Conservation (phyloP, 208 protist genomes). For the Trypanosoma avium region DNA sequence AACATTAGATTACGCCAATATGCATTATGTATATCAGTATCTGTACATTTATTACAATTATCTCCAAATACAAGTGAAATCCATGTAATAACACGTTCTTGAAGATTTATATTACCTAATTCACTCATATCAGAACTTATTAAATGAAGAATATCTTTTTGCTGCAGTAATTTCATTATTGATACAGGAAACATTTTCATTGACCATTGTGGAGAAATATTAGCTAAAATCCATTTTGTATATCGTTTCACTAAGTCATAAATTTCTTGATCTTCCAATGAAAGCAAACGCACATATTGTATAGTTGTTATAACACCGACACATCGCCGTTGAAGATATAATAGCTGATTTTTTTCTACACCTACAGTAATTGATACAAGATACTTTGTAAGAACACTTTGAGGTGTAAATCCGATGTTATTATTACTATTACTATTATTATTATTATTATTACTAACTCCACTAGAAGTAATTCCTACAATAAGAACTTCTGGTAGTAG, state of each 20-base stretch:
- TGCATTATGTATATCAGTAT: constrained; percentile 29
- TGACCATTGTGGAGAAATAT: constrained; percentile 26
- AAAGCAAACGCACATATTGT: constrained; percentile 9
- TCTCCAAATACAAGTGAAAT: constrained; percentile 22
- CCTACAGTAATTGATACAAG: background rate
- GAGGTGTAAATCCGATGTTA: constrained; percentile 12
- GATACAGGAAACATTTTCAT: constrained; percentile 18
- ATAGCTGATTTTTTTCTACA: background rate
- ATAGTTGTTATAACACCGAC: constrained; percentile 29
- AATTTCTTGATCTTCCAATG: constrained; percentile 14
- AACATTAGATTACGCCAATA: constrained; percentile 39
- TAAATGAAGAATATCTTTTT: constrained; percentile 10
- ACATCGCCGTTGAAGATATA: constrained; percentile 14
- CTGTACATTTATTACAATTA: constrained; percentile 6
- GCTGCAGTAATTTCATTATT: background rate
- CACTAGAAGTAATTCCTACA: background rate
- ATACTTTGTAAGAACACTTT: constrained; percentile 9
- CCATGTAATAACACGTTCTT: constrained; percentile 23
- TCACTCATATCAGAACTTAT: constrained; percentile 16
- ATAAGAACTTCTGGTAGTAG: background rate
- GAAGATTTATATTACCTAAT: background rate
- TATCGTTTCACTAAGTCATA: constrained; percentile 11
- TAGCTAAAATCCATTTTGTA: constrained; percentile 26
- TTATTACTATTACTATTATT: background rate
- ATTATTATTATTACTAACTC: background rate